A percentile compares a stretch with the other conserved stretches of the same genome.
These are phyloP conservation scores for Nigrospora osmanthi DNA, from an alignment of 2,329 filamentous ascomycete species.

Conservation along the genomic window DNA sequence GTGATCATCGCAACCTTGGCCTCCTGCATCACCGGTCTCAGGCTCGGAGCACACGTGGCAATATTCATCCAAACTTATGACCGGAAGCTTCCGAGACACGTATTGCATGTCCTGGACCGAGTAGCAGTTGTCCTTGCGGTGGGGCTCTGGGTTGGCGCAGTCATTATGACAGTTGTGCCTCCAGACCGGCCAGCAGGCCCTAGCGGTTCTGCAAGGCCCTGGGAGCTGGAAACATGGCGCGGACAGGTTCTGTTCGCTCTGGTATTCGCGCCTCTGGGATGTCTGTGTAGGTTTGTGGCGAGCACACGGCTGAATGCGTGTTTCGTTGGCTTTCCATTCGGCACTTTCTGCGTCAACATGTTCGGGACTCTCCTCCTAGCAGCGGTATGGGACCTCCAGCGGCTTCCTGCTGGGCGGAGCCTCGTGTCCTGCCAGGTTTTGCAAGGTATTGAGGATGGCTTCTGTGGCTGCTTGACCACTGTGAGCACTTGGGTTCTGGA, in stretches of 20 bases:
- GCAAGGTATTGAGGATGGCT: slow-evolving; percentile 59
- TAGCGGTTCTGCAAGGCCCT: too few relatives aligned
- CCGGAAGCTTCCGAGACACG: slow-evolving; percentile 21
- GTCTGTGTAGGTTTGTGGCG: slow-evolving; percentile 50
- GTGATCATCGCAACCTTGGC: slow-evolving; percentile 50
- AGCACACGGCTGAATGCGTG: slow-evolving; percentile 50
- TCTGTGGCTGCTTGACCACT: slow-evolving; percentile 60
- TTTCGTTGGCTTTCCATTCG: slow-evolving; percentile 51
- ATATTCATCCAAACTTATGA: slow-evolving; percentile 36
- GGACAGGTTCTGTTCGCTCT: slow-evolving; percentile 55
- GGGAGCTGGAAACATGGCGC: slow-evolving; percentile 39
- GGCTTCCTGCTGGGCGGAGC: slow-evolving; percentile 20
- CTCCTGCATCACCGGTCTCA: slow-evolving; percentile 47
- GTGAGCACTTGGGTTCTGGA: slow-evolving; percentile 63
- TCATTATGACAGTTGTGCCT: slow-evolving; percentile 52
- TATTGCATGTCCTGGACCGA: neutral
- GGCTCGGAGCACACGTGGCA: slow-evolving; percentile 54
- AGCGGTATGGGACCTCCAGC: slow-evolving; percentile 5
- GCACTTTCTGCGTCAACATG: slow-evolving; percentile 54
- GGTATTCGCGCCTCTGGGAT: slow-evolving; percentile 58
- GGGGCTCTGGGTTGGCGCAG: slow-evolving; percentile 53
- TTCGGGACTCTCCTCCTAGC: slow-evolving; percentile 4
- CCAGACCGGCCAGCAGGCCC: slow-evolving; percentile 29
- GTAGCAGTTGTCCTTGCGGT: neutral
- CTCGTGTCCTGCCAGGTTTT: slow-evolving; percentile 59